phyloP scores from a whole-genome alignment of 371 early-diverging fungal species.

The Zychaea mexicana region DNA sequence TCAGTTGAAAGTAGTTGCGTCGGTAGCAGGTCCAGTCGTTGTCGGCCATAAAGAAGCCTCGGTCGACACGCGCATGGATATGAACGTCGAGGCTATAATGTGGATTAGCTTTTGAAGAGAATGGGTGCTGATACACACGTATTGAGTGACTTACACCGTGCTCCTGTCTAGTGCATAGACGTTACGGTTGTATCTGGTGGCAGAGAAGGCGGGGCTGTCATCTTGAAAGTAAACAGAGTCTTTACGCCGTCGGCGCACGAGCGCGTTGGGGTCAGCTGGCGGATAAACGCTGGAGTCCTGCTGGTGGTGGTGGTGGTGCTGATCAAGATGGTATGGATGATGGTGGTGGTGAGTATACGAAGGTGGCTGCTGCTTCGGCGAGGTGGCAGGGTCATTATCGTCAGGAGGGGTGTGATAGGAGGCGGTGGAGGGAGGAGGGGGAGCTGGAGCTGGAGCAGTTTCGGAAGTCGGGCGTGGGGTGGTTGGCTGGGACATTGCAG shows the following conservation, averaged over 20 bases:
- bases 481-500: slow-evolving; percentile 33
- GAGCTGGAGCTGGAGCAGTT: neutral
- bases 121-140: neutral
- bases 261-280: neutral
- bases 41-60: slow-evolving; percentile 79
- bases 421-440: neutral
- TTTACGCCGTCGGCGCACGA: slow-evolving; percentile 4
- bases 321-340: neutral
- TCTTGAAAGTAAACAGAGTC: slow-evolving; percentile 5
- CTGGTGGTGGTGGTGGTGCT: neutral
- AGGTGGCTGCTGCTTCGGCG: neutral
- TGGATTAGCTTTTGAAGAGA: neutral
- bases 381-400: neutral
- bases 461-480: slow-evolving; percentile 18
- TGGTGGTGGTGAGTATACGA: neutral
- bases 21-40: slow-evolving; percentile 93
- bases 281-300: slow-evolving; percentile 1
- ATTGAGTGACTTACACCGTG: slow-evolving; percentile 17
- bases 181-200: slow-evolving; percentile 63
- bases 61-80: slow-evolving; percentile 67
- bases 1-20: slow-evolving; percentile 90
- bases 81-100: slow-evolving; percentile 40
- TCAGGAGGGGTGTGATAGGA: neutral
- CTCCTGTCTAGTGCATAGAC: slow-evolving; percentile 61
- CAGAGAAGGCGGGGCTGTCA: slow-evolving; percentile 39